Base-by-base conservation (phyloP, 164 flowering plant genomes). In the Sextonia rubra region DNA sequence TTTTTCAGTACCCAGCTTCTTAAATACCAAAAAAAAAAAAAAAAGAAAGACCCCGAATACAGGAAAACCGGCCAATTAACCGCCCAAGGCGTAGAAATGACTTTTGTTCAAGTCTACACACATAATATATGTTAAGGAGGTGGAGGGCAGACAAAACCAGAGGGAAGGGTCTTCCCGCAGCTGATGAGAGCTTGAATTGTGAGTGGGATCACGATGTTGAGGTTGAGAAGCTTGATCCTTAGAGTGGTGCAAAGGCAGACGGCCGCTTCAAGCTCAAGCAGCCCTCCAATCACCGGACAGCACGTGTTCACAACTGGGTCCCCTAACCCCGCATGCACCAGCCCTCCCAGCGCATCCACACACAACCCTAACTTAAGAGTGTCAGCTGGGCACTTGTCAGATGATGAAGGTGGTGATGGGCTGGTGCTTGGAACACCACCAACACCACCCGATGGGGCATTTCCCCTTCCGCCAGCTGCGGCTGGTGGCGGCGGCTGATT, bases 191-290 rank as follows among this genome's bases (percentile, higher is more conserved):
- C 87, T 67, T 85, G 85, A 66, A 91, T 91, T 58, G 94, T 97
- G 15, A 91, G 77, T 30, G 98, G 98, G 66, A 91, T 72, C 83
- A 86, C 89, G 47, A 91, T 93, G 77, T 87, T 87, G 49, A 93
- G 84, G 75, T 93, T 93, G 2, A 91, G 90, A 44, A 93, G 90
- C 86, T 84, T 91, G n/a, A 90, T 78, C 74, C 91, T 88, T 71
- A 93, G 80, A n/a, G 86, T 74, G 3, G 88, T 89, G 86, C 97
- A 93, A 7, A 93, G 88, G 73, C 98, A 93, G 47, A 91, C 47
- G 12, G 97, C 97, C 0, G 98, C 98, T 79, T 91, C 96, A n/a
- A 93, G 86, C 85, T 91, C 94, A 0, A 93, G 85, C 80, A 93
- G 76, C 30, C 97, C 97, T 82, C 78, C 73, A 6, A 93, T 72